Evolutionary conservation across 2,329 filamentous ascomycete genomes (phyloP).

Genomic region (Verticillium zaregamsianum): DNA sequence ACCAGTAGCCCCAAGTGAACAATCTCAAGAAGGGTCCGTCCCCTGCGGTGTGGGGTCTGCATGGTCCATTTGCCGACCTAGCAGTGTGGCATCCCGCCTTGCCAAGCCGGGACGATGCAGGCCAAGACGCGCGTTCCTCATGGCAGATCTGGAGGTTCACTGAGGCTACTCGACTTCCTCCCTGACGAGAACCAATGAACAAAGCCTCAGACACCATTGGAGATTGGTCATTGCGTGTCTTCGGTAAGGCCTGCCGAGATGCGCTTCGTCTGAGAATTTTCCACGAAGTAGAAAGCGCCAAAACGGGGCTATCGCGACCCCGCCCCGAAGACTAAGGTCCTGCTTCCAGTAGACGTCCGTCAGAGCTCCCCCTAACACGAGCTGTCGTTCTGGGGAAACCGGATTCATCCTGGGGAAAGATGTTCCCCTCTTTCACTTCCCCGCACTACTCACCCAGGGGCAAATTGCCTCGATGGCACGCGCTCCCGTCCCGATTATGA

Average conservation of each 20-base stretch:
- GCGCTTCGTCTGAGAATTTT: neutral
- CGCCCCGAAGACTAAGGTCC: neutral
- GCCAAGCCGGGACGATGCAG: neutral
- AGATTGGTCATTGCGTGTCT: neutral
- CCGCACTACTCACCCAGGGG: neutral
- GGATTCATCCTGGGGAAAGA: neutral
- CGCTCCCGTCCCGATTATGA: neutral
- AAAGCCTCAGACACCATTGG: neutral
- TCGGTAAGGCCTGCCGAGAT: neutral
- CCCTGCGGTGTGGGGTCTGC: neutral
- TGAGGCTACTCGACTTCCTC: neutral
- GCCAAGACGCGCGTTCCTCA: neutral
- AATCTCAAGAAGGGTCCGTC: too few relatives aligned
- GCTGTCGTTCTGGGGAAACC: neutral
- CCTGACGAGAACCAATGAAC: neutral
- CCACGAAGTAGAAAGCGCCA: neutral
- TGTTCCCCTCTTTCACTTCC: neutral
- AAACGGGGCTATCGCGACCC: neutral
- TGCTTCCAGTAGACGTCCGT: neutral
- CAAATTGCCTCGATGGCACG: neutral
- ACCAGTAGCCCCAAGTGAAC: too few relatives aligned
- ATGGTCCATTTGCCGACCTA: neutral
- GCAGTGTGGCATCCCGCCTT: neutral
- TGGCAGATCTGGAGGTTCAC: neutral
- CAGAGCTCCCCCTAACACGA: neutral